These are phyloP conservation scores for Mycena floridula DNA, from an alignment of 768 basidiomycete species.

Conservation along the genomic window DNA sequence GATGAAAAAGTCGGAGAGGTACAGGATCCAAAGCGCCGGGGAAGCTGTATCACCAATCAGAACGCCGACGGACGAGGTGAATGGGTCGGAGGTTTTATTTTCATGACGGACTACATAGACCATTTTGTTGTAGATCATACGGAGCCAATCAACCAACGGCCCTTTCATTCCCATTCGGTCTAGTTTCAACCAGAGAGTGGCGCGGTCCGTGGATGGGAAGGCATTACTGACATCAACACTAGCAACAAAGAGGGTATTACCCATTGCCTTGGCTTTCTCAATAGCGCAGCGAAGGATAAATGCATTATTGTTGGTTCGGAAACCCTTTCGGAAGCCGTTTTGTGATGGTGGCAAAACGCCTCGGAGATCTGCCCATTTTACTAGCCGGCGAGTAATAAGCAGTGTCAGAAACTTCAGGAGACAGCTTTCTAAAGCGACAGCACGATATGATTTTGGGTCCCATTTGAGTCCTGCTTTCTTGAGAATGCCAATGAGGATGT, in stretches of 20 bases:
- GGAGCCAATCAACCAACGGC: conserved; percentile 21
- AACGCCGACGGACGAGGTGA: conserved; percentile 17
- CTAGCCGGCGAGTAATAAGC: not conserved
- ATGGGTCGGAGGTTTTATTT: conserved; percentile 8
- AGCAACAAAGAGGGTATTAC: conserved; percentile 12
- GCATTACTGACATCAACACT: conserved; percentile 24
- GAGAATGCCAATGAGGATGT: not conserved
- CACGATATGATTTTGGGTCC: conserved; percentile 4
- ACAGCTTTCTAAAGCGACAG: conserved; percentile 1
- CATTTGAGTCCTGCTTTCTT: too few relatives aligned
- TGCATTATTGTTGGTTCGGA: too few relatives aligned
- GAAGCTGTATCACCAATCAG: conserved; percentile 22
- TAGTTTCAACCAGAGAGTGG: conserved; percentile 26
- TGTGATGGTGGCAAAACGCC: conserved; percentile 20
- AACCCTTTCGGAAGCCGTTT: conserved; percentile 21
- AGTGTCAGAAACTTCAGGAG: conserved; percentile 1
- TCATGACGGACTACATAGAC: conserved; percentile 12
- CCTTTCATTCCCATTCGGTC: conserved; percentile 12
- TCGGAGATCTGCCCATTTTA: conserved; percentile 9
- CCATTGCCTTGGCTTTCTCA: conserved; percentile 8
- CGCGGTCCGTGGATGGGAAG: conserved; percentile 26
- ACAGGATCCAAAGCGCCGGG: conserved; percentile 20
- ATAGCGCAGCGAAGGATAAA: conserved; percentile 15
- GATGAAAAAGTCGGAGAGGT: conserved; percentile 16
- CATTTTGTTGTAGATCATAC: conserved; percentile 17